Evolutionary conservation across 345 rosid species (phyloP).

Genomic region (Clausena lansium): DNA sequence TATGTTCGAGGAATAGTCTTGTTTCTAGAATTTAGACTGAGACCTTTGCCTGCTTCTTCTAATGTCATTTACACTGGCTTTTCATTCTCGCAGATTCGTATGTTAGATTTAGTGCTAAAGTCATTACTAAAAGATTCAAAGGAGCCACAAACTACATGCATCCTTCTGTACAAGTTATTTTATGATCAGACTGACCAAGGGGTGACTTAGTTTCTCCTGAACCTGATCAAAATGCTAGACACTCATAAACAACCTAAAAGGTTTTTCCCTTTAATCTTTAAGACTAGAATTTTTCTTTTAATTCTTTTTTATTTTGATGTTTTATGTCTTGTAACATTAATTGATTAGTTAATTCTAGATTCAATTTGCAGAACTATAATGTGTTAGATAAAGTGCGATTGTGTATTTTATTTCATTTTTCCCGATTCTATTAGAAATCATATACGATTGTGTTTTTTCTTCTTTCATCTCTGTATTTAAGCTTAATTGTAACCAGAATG

Average conservation of each 20-base stretch:
- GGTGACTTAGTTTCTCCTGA: constrained; percentile 85
- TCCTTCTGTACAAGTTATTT: constrained; percentile 90
- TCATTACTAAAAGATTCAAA: constrained; percentile 66
- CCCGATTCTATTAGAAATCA: too few species aligned
- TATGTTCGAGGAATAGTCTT: not conserved
- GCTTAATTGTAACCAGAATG: too few species aligned
- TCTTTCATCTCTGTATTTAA: too few species aligned
- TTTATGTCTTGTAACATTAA: not conserved
- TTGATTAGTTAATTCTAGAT: not conserved
- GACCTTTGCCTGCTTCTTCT: not conserved
- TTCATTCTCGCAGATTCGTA: constrained; percentile 56
- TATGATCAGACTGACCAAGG: constrained; percentile 97
- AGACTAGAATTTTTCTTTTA: not conserved
- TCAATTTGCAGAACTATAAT: not conserved
- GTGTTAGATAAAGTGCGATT: too few species aligned
- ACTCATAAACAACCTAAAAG: constrained; percentile 83
- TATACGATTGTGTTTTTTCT: too few species aligned
- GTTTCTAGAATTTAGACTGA: not conserved
- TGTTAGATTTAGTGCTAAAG: constrained; percentile 73
- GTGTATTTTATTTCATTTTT: too few species aligned
- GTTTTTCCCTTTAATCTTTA: constrained; percentile 32
- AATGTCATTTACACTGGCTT: not conserved
- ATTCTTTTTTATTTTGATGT: not conserved
- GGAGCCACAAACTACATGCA: constrained; percentile 86
- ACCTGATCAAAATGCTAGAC: constrained; percentile 72